Evolutionary conservation across 2,329 filamentous ascomycete genomes (phyloP), one percentile per base, ranked within the genome.

Genomic region (Acrodontium crateriforme): DNA sequence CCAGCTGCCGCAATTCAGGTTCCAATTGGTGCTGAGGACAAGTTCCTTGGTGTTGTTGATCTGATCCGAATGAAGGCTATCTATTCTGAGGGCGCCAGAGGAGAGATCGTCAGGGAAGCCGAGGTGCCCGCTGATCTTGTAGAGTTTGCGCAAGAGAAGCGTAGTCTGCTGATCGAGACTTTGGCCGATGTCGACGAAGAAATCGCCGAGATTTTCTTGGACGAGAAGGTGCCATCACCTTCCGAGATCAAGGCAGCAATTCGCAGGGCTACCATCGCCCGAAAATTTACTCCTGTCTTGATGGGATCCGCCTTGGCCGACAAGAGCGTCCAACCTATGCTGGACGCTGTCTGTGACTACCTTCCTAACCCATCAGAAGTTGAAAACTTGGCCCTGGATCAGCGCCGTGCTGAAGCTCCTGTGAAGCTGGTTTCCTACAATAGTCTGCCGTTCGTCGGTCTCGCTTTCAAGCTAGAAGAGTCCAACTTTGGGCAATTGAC

Each of bases 401-500:
- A 75, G 52, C 72, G 75, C 50, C 73, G 79, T 45, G 65, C 65
- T 23, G 89, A 98, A 56, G 71, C 75, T 26, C 68, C 74, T 2
- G 85, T 93, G 35, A 79, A 87, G 53, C 71, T 98, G 31, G 74
- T 94, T 11, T 84, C 87, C 2, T 94, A 95, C 63, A 89, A 91
- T 58, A 78, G 81, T 13, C 65, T 93, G 14, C 89, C 89, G 0
- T 94, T 95, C 49, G 84, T 94, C 31, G 89, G 89, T 27, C 67
- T 98, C 38, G 89, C 89, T 7, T 98, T 98, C 68, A 98, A 98
- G 67, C 74, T 98, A 13, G 89, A 98, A 66, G 89, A 98, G 60
- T 92, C 87, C 60, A 94, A 92, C 55, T 98, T 92, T 48, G 89
- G 89, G 23, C 89, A 98, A 58, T 71, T 98, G 50, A 98, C 89